Base-by-base conservation (phyloP, 257 asterid genomes). In the Primulina tabacum region DNA sequence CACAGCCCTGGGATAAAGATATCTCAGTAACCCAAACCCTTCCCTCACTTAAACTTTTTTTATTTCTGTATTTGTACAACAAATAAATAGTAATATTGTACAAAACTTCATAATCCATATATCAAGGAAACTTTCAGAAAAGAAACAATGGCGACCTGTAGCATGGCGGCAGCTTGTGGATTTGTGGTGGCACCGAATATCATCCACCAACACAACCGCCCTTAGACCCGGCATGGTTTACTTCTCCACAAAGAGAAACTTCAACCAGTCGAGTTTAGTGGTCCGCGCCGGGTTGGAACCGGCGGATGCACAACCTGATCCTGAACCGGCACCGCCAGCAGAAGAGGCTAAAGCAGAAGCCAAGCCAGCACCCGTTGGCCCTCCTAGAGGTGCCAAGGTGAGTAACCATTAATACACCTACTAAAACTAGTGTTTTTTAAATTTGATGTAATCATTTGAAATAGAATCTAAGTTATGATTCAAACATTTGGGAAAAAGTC, bases 301-400 rank as follows among this genome's bases (percentile, higher is more conserved):
- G 1, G 66, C 66, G 6, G 20, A 67, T 5, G 12, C 74, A 1
- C 56, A 50, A 5, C 32, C 20, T 67, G n/a, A 62, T 1, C 66
- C 65, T 14, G 65, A 62, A 11, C 82, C 86, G 8, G 73, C 79
- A 6, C 43, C 83, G 12, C 28, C 72, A 0, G 77, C 83, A 2
- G 80, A 64, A 71, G 82, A 87, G 26, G 82, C 88, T 57, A 82
- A 83, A 79, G 91, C 81, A 3, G 88, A 85, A 14, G 18, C 56
- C 80, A 90, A 90, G 82, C 92, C 97, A 28, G 90, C 98, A 35
- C 96, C 95, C 2, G 50, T 88, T 62, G 98, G 98, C 58, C 98
- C 98, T 59, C 91, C 89, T 67, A 88, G 97, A 70, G 97, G 96
- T 64, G 12, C 89, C 2, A 87, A 90, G 92, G 98, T 84, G 53